Percentiles rank a stretch among this genome's conserved stretches.
These are phyloP conservation scores for Arachis monticola DNA, from an alignment of 331 rosid genomes.

Conservation along the genomic window DNA sequence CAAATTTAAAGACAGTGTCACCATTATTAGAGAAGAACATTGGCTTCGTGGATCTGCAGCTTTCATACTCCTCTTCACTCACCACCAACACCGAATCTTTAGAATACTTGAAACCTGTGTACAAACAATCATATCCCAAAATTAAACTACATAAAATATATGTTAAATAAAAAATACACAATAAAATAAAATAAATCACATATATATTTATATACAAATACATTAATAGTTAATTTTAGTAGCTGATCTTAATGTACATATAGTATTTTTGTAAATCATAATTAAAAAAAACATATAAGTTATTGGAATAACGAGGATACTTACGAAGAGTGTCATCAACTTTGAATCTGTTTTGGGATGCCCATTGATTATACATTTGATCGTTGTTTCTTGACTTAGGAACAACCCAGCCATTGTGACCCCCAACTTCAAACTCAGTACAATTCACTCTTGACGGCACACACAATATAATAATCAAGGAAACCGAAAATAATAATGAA, in stretches of 20 bases:
- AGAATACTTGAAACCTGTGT: conserved; percentile 62
- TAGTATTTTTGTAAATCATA: too few species aligned
- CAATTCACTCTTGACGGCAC: conserved; percentile 29
- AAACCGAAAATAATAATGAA: conserved; percentile 10
- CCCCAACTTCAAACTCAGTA: conserved; percentile 68
- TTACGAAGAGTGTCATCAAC: conserved; percentile 71
- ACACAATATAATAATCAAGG: conserved; percentile 33
- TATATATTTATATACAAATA: too few species aligned
- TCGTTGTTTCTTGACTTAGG: conserved; percentile 52
- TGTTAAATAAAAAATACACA: background rate
- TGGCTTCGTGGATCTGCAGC: conserved; percentile 66
- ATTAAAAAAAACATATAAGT: too few species aligned
- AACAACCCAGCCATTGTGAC: conserved; percentile 60
- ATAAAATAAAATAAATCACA: background rate
- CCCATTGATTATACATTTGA: conserved; percentile 71
- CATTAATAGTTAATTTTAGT: too few species aligned
- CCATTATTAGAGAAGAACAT: conserved; percentile 72
- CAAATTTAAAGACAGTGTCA: conserved; percentile 49
- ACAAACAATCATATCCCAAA: background rate
- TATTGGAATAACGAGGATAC: conserved; percentile 27
- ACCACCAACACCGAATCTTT: conserved; percentile 82
- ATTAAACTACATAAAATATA: background rate
- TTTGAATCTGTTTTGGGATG: conserved; percentile 70
- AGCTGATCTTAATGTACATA: too few species aligned
- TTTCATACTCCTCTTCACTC: conserved; percentile 68